These are phyloP conservation scores for Penicillium sclerotiorum DNA, from an alignment of 2,329 filamentous ascomycete genomes.

Conservation along the genomic window DNA sequence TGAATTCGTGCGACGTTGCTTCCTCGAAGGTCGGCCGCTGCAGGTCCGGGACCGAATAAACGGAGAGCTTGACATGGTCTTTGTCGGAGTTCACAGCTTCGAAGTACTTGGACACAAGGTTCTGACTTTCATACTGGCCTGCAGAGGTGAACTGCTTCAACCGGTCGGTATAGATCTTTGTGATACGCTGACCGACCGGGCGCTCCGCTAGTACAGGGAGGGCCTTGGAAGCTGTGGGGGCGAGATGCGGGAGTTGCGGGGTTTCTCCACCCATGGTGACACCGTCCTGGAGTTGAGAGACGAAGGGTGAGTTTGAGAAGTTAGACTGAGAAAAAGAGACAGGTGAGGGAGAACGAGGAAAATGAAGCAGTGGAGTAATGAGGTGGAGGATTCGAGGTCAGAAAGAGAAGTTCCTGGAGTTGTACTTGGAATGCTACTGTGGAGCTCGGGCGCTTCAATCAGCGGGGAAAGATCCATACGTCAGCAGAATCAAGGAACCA, in stretches of 20 bases:
- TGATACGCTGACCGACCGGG: slow-evolving; percentile 76
- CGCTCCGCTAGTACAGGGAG: slow-evolving; percentile 55
- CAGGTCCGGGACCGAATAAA: slow-evolving; percentile 80
- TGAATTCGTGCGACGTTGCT: slow-evolving; percentile 75
- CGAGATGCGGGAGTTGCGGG: slow-evolving; percentile 32
- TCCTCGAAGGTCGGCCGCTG: slow-evolving; percentile 84
- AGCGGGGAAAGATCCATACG: no score
- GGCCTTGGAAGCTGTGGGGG: slow-evolving; percentile 36
- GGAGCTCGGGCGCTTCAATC: no score
- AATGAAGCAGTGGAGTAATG: no score
- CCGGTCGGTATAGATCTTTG: slow-evolving; percentile 80
- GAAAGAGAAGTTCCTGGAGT: no score
- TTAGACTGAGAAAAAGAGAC: background rate
- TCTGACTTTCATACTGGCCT: slow-evolving; percentile 77
- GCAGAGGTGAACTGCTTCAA: slow-evolving; percentile 77
- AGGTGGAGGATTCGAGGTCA: no score
- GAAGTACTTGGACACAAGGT: slow-evolving; percentile 75
- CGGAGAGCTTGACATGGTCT: slow-evolving; percentile 78
- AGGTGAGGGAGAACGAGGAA: no score
- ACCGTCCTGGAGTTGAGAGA: background rate
- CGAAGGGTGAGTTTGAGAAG: background rate
- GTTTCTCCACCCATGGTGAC: slow-evolving; percentile 42
- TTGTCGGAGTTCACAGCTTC: slow-evolving; percentile 69
- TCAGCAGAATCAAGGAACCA: no score
- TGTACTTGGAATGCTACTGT: no score